These are phyloP conservation scores for Umbilicaria muhlenbergii DNA, from an alignment of 495 filamentous ascomycete species.

Conservation along the genomic window DNA sequence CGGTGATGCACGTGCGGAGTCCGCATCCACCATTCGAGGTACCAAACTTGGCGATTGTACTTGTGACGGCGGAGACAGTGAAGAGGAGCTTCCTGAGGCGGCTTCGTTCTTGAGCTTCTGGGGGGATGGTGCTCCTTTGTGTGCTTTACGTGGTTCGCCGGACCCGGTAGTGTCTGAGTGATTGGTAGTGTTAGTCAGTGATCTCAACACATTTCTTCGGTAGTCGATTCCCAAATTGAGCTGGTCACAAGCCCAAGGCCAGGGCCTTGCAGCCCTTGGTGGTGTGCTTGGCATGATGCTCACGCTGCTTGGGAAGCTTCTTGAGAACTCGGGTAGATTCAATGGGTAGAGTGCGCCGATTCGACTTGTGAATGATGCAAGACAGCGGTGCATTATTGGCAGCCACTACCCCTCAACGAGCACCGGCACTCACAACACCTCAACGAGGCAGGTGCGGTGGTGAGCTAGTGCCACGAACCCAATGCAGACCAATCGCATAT, in stretches of 20 bases:
- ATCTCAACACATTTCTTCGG: too few relatives aligned
- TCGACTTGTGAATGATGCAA: too few relatives aligned
- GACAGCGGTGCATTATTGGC: too few relatives aligned
- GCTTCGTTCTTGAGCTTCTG: slow-evolving; percentile 33
- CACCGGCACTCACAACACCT: neutral
- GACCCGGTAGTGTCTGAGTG: too few relatives aligned
- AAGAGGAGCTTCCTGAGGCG: slow-evolving; percentile 47
- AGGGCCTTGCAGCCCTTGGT: slow-evolving; percentile 8
- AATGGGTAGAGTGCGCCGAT: neutral
- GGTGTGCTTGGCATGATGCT: slow-evolving; percentile 2
- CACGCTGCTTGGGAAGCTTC: slow-evolving; percentile 5
- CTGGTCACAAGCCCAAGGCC: too few relatives aligned
- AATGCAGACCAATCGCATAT: neutral
- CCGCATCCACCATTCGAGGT: slow-evolving; percentile 24
- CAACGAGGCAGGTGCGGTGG: neutral
- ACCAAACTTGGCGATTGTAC: slow-evolving; percentile 30
- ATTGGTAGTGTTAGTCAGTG: too few relatives aligned
- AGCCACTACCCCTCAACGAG: neutral
- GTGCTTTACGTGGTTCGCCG: neutral
- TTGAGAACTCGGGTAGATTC: neutral
- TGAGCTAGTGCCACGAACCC: neutral
- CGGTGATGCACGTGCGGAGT: slow-evolving; percentile 34
- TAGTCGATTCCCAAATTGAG: too few relatives aligned
- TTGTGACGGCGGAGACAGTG: slow-evolving; percentile 42
- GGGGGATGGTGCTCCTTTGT: slow-evolving; percentile 4